Percentiles rank a stretch among this genome's conserved stretches.
Conservation (phyloP, 441 rosid genomes). For the Macaranga tanarius region DNA sequence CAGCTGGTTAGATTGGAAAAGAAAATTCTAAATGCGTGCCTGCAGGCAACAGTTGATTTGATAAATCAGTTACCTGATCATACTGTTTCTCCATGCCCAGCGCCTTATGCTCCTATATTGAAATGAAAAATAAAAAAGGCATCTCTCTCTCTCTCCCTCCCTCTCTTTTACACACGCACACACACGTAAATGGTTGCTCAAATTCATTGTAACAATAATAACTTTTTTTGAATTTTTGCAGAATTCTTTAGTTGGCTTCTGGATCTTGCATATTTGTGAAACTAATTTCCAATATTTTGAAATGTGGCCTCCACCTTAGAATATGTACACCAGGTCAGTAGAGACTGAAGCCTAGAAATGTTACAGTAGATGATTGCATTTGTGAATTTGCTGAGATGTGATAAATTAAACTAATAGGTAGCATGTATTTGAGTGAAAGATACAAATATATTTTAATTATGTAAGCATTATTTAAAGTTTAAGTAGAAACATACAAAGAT, state of each 20-base stretch:
- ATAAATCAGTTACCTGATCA: conserved; percentile 72
- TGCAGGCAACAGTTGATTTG: conserved; percentile 56
- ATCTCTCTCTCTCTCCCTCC: conserved; percentile 17
- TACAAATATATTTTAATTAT: not conserved
- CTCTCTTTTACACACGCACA: too few species aligned
- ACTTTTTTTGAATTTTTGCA: conserved; percentile 11
- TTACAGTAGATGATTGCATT: not conserved
- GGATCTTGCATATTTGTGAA: conserved; percentile 23
- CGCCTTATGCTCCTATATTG: conserved; percentile 71
- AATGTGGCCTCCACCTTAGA: not conserved
- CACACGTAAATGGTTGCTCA: not conserved
- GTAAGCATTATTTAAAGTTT: not conserved
- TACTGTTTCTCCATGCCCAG: conserved; percentile 80
- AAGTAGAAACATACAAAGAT: not conserved
- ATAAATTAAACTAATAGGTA: too few species aligned
- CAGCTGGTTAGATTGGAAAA: conserved; percentile 85
- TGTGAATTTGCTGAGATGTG: not conserved
- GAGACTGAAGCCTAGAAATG: not conserved
- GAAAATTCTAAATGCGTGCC: conserved; percentile 80
- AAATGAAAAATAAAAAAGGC: conserved; percentile 46
- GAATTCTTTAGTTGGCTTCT: conserved; percentile 13
- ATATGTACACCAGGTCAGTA: conserved; percentile 21
- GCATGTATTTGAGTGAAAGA: not conserved
- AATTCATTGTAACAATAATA: not conserved
- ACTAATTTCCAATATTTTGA: conserved; percentile 2